A percentile compares a stretch with the other conserved stretches of the same genome.
Evolutionary conservation across 768 basidiomycete species (phyloP).

Genomic region (Lactifluus rugatus): DNA sequence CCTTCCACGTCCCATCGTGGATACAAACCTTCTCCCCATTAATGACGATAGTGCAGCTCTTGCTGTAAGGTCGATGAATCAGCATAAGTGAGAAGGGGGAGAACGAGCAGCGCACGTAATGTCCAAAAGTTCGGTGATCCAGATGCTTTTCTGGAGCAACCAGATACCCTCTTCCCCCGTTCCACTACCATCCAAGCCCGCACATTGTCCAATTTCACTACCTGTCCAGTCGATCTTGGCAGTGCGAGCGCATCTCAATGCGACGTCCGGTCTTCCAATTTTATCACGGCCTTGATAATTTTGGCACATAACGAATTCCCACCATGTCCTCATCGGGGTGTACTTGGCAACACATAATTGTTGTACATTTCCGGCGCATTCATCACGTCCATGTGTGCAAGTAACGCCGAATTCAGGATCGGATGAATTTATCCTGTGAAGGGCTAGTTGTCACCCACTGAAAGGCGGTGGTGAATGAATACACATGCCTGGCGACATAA

Average conservation of each 20-base stretch:
- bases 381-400: slow-evolving; percentile 71
- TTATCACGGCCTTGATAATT: slow-evolving; percentile 54
- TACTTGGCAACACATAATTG: slow-evolving; percentile 73
- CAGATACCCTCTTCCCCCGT: slow-evolving; percentile 50
- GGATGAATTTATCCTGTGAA: slow-evolving; percentile 46
- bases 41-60: slow-evolving; percentile 84
- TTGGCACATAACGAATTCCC: slow-evolving; percentile 76
- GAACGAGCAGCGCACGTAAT: slow-evolving; percentile 43
- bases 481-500: slow-evolving; percentile 64
- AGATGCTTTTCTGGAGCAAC: slow-evolving; percentile 55
- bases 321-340: slow-evolving; percentile 50
- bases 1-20: slow-evolving; percentile 68
- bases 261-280: slow-evolving; percentile 58
- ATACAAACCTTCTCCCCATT: slow-evolving; percentile 58
- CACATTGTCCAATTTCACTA: slow-evolving; percentile 47
- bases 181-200: slow-evolving; percentile 54
- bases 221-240: slow-evolving; percentile 61
- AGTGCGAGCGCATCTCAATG: slow-evolving; percentile 52
- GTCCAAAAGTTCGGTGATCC: slow-evolving; percentile 33
- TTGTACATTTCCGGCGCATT: slow-evolving; percentile 85
- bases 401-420: slow-evolving; percentile 67
- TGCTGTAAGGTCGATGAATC: slow-evolving; percentile 34
- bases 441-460: background rate
- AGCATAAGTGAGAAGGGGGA: background rate
- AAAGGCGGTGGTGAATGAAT: no score